A percentile compares a stretch with the other conserved stretches of the same genome.
Evolutionary conservation across 129 eudicot species (phyloP).

Genomic region (Escallonia rubra): DNA sequence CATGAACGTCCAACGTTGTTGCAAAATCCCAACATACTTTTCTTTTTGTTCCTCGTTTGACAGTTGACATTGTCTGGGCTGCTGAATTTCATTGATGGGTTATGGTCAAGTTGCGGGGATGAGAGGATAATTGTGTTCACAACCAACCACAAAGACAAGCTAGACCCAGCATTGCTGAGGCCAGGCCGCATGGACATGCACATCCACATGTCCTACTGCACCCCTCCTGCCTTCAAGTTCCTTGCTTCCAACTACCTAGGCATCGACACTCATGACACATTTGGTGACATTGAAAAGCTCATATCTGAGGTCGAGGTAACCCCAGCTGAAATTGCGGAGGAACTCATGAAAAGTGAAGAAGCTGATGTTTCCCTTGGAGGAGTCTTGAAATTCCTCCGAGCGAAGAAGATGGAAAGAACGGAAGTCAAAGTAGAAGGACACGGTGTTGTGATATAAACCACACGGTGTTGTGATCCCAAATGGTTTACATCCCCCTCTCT

Average conservation of each 20-base stretch:
- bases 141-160: constrained; percentile 43
- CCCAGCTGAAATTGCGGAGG: constrained; percentile 50
- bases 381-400: constrained; percentile 25
- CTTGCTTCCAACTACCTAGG: constrained; percentile 46
- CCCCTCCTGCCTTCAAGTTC: constrained; percentile 35
- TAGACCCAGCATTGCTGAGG: constrained; percentile 52
- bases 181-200: constrained; percentile 66
- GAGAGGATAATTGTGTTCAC: constrained; percentile 58
- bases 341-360: constrained; percentile 40
- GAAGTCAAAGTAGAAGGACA: too few relatives aligned
- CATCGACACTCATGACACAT: constrained; percentile 19
- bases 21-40: too few relatives aligned
- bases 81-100: constrained; percentile 46
- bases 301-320: constrained; percentile 22
- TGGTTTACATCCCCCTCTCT: too few relatives aligned
- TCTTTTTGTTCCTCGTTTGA: neutral
- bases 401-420: constrained; percentile 10
- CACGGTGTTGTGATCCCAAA: too few relatives aligned
- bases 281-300: constrained; percentile 32
- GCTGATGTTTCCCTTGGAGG: constrained; percentile 28
- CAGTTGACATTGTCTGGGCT: constrained; percentile 47
- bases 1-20: too few relatives aligned
- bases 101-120: constrained; percentile 61
- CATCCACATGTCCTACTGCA: constrained; percentile 52
- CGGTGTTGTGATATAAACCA: too few relatives aligned